Conservation (phyloP, 257 asterid species). For the Primulina eburnea region DNA sequence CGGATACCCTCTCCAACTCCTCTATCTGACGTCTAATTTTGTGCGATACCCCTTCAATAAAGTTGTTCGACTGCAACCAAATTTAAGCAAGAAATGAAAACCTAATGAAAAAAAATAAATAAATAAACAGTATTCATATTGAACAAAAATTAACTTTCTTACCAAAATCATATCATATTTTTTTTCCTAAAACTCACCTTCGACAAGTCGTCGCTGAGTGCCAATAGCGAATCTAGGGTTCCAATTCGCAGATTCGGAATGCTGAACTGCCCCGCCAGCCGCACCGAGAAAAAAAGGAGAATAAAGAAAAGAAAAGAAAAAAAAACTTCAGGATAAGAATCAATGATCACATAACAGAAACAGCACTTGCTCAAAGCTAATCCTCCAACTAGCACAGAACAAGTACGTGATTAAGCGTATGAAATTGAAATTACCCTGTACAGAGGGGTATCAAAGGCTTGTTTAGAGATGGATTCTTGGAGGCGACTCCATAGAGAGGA, state of each 20-base stretch:
- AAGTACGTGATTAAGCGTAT: constrained; percentile 1
- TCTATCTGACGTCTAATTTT: constrained; percentile 87
- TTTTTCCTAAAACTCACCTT: constrained; percentile 39
- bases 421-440: constrained; percentile 55
- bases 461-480: constrained; percentile 83
- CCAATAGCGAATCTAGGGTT: constrained; percentile 73
- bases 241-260: constrained; percentile 93
- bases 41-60: constrained; percentile 81
- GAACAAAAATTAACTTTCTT: neutral
- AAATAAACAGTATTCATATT: neutral
- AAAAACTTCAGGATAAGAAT: neutral
- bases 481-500: constrained; percentile 82
- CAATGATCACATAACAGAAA: neutral
- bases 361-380: constrained; percentile 15
- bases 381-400: constrained; percentile 20
- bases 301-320: no score
- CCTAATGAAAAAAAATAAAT: neutral
- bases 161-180: neutral
- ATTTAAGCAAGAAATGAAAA: neutral
- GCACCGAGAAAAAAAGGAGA: neutral
- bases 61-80: constrained; percentile 64
- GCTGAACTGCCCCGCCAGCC: constrained; percentile 52
- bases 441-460: constrained; percentile 87
- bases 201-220: constrained; percentile 79
- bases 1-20: constrained; percentile 83